phyloP scores from a whole-genome alignment of 495 filamentous ascomycete species.

The Parathielavia hyrcaniae region DNA sequence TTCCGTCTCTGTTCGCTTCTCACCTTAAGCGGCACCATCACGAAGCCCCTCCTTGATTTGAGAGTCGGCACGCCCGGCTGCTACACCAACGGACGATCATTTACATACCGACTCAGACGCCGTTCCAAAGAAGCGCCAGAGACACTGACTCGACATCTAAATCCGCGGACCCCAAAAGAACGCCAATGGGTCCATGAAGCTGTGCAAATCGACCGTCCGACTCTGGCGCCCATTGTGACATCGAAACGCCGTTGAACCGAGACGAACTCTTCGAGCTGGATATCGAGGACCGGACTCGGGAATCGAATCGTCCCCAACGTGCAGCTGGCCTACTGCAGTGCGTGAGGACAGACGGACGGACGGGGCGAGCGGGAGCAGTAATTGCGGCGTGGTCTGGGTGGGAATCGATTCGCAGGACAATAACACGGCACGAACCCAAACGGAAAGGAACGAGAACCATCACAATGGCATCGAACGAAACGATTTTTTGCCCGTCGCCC shows the following conservation, averaged over 20 bases:
- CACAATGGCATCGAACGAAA: constrained; percentile 16
- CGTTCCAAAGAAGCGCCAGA: background rate
- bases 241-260: background rate
- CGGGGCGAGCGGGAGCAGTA: background rate
- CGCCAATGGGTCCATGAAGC: constrained; percentile 14
- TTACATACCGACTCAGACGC: background rate
- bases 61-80: constrained; percentile 14
- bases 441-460: background rate
- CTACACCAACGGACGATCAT: constrained; percentile 11
- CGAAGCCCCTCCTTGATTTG: constrained; percentile 26
- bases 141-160: background rate
- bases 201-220: background rate
- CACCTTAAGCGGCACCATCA: constrained; percentile 13
- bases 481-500: constrained; percentile 29
- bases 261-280: constrained; percentile 7
- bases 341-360: constrained; percentile 2
- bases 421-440: background rate
- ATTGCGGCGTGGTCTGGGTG: background rate
- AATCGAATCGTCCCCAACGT: background rate
- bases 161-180: background rate
- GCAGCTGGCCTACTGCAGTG: background rate
- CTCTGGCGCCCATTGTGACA: background rate
- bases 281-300: constrained; percentile 1
- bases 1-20: constrained; percentile 10
- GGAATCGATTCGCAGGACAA: background rate